Base-by-base conservation (phyloP, 208 protist genomes). In the Phytomonas sp. region DNA sequence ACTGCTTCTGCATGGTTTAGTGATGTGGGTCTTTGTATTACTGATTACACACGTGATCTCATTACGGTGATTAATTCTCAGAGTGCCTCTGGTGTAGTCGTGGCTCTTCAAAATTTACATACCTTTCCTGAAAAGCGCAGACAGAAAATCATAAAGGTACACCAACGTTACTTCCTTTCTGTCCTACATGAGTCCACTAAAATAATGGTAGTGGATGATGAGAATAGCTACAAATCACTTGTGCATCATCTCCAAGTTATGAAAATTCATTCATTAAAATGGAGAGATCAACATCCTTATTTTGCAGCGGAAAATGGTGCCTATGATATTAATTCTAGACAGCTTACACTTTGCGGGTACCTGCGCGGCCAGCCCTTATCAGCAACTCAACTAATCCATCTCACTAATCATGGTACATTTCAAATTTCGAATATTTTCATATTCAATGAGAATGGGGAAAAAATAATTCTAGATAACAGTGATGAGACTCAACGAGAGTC, bases 331-430 rank as follows among this genome's bases (percentile, higher is more conserved):
- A 76, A 86, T 10, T 83, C 60, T 11, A 64, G 77, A 67, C 77
- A 90, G 70, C 68, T 95, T 14, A 85, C 71, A 33, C 85, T 95
- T 65, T 64, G 76, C 8, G 90, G 90, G 1, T 76, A 87, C 71
- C 70, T 95, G 31, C 75, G 86, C 65, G 90, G 90, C 16, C 84
- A 83, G 84, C 76, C 81, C 14, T 76, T 95, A 42, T 88, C 84
- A 42, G 86, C 90, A 0, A 87, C 74, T 34, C 90, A 95, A 67
- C 73, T 95, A 29, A 72, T 95, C 60, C 87, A 95, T 72, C 65
- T 95, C 11, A 95, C 90, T n/a, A 92, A 93, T 74, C 75, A 93
- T 69, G 90, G 90, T 29, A 93, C 90, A 37, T 95, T 86, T 77
- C 90, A 95, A 70, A 75, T 95, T 63, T 83, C 82, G 29, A 84